These are phyloP conservation scores for Suhomyces chickasaworum DNA, from an alignment of 1,139 yeast species.

Conservation along the genomic window DNA sequence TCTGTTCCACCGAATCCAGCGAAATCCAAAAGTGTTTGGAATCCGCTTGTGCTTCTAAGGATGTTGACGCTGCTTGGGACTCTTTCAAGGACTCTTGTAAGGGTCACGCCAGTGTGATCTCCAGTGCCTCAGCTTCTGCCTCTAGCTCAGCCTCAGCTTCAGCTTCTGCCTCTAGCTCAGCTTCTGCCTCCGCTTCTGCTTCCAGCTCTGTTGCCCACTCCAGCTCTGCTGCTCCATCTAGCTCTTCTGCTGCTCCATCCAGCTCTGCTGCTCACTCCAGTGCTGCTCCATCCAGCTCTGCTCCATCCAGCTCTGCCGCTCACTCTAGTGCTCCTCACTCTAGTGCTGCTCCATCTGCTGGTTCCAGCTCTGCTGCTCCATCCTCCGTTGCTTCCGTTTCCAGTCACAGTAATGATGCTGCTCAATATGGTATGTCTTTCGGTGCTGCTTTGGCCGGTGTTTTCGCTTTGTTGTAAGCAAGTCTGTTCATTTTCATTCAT, in stretches of 20 bases:
- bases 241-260: slow-evolving; percentile 15
- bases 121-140: slow-evolving; percentile 26
- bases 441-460: slow-evolving; percentile 25
- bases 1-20: slow-evolving; percentile 56
- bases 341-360: not conserved
- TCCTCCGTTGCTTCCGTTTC: slow-evolving; percentile 1
- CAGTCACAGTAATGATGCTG: slow-evolving; percentile 2
- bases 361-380: slow-evolving; percentile 10
- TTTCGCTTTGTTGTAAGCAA: slow-evolving; percentile 22
- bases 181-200: slow-evolving; percentile 20
- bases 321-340: not conserved
- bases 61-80: slow-evolving; percentile 55
- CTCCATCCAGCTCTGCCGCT: slow-evolving; percentile 9
- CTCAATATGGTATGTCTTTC: slow-evolving; percentile 13
- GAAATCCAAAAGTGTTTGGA: slow-evolving; percentile 62
- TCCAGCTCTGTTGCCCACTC: slow-evolving; percentile 21
- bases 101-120: slow-evolving; percentile 33
- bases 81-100: slow-evolving; percentile 59
- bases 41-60: slow-evolving; percentile 63
- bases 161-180: slow-evolving; percentile 27
- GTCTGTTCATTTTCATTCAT: slow-evolving; percentile 3
- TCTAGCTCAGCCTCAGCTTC: slow-evolving; percentile 29
- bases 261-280: slow-evolving; percentile 5
- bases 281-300: not conserved
- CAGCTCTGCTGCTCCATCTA: slow-evolving; percentile 17